These are phyloP conservation scores for Fusarium sp. DNA, from an alignment of 2,329 filamentous ascomycete genomes.

Conservation along the genomic window DNA sequence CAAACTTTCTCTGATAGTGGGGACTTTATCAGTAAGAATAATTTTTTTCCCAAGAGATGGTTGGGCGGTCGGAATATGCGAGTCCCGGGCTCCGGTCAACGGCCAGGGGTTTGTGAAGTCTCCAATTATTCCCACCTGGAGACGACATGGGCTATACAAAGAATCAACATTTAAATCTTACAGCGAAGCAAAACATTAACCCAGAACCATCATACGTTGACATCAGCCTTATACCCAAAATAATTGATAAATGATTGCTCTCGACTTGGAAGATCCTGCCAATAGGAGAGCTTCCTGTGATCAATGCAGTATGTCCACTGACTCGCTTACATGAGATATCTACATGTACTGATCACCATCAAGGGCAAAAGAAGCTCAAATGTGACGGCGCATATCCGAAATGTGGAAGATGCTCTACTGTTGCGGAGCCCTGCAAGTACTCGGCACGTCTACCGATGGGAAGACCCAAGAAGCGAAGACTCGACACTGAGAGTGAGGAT, in stretches of 20 bases:
- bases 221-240: too few species aligned
- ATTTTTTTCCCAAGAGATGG: conserved; percentile 44
- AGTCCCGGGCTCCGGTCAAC: conserved; percentile 44
- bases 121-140: conserved; percentile 22
- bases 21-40: conserved; percentile 43
- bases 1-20: conserved; percentile 45
- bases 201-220: too few species aligned
- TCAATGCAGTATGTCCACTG: conserved; percentile 36
- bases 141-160: conserved; percentile 24
- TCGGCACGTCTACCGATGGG: conserved; percentile 42
- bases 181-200: too few species aligned
- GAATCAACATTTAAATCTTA: conserved; percentile 11
- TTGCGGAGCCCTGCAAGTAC: conserved; percentile 33
- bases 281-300: conserved; percentile 43
- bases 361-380: conserved; percentile 44
- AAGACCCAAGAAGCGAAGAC: conserved; percentile 41
- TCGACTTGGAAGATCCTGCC: conserved; percentile 19
- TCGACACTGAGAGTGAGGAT: conserved; percentile 12
- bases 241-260: conserved; percentile 6
- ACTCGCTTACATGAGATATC: conserved; percentile 11
- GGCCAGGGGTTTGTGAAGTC: conserved; percentile 11
- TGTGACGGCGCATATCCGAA: conserved; percentile 39
- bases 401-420: conserved; percentile 32
- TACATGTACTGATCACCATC: conserved; percentile 11
- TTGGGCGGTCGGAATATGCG: conserved; percentile 50